A percentile compares a stretch with the other conserved stretches of the same genome.
Conservation (phyloP, 768 basidiomycete species). For the Xerocomellus intermedius region DNA sequence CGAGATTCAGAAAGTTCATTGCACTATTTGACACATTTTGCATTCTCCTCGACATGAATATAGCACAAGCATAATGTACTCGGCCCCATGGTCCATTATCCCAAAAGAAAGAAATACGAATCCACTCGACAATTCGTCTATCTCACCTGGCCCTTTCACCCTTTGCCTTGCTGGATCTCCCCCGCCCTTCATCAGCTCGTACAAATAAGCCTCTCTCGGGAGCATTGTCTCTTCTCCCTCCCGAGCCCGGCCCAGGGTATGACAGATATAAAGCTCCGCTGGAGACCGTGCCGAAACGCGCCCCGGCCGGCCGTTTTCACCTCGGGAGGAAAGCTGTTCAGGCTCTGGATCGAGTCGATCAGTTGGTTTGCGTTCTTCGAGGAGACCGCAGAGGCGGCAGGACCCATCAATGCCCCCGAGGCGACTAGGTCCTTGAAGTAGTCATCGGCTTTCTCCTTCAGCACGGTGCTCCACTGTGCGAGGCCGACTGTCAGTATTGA, state of each 20-base stretch:
- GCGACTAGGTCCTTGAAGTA: background rate
- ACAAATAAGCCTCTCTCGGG: background rate
- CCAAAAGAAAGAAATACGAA: too few relatives aligned
- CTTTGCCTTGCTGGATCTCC: background rate
- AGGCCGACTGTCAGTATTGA: background rate
- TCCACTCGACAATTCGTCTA: too few relatives aligned
- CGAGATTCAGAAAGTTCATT: too few relatives aligned
- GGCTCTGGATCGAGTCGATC: background rate
- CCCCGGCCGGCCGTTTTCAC: background rate
- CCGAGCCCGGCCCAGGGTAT: slow-evolving; percentile 37
- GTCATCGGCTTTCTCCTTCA: background rate
- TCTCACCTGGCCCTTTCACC: background rate
- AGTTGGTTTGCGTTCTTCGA: background rate
- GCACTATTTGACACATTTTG: too few relatives aligned
- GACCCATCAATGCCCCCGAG: background rate
- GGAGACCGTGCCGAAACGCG: background rate
- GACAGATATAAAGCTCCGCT: slow-evolving; percentile 36
- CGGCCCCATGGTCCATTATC: too few relatives aligned
- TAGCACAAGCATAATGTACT: too few relatives aligned
- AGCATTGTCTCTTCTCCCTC: background rate
- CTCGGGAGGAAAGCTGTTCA: background rate
- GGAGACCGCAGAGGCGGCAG: background rate
- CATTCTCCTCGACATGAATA: too few relatives aligned
- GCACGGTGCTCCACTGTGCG: background rate
- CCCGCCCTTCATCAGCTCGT: background rate